Percentiles rank a stretch among this genome's conserved stretches.
These are phyloP conservation scores for Gossypium trilobum DNA, from an alignment of 441 rosid genomes.

Conservation along the genomic window DNA sequence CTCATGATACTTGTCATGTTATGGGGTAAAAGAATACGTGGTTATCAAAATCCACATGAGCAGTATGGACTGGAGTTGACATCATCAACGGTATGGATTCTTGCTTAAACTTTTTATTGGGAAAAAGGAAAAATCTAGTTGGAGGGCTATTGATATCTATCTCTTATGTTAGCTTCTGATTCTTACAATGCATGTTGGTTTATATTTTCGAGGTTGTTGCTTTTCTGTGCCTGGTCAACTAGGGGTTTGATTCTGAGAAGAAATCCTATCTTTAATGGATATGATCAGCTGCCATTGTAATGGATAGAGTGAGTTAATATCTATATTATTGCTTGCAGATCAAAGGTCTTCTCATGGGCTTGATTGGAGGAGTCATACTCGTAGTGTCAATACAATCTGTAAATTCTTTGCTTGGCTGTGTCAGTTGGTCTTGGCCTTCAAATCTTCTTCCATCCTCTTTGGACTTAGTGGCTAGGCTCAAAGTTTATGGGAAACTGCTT, in stretches of 20 bases:
- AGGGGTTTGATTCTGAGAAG: background rate
- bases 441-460: conserved; percentile 37
- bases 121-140: background rate
- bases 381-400: conserved; percentile 50
- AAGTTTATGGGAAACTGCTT: conserved; percentile 34
- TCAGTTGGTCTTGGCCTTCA: conserved; percentile 52
- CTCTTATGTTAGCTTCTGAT: background rate
- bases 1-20: conserved; percentile 56
- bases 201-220: background rate
- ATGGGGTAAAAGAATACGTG: conserved; percentile 85
- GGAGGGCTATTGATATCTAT: background rate
- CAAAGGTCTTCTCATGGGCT: conserved; percentile 46
- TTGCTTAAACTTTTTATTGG: background rate
- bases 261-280: background rate
- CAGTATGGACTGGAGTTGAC: conserved; percentile 78
- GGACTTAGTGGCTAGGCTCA: conserved; percentile 35
- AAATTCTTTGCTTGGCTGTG: conserved; percentile 57
- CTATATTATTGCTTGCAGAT: conserved; percentile 42
- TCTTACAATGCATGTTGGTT: background rate
- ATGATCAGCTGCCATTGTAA: background rate
- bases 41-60: conserved; percentile 61
- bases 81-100: conserved; percentile 45
- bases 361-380: conserved; percentile 62
- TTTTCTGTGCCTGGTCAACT: background rate
- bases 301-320: conserved; percentile 5